These are phyloP conservation scores for Mortierella sp. DNA, from an alignment of 371 early-diverging fungal species.

Conservation along the genomic window DNA sequence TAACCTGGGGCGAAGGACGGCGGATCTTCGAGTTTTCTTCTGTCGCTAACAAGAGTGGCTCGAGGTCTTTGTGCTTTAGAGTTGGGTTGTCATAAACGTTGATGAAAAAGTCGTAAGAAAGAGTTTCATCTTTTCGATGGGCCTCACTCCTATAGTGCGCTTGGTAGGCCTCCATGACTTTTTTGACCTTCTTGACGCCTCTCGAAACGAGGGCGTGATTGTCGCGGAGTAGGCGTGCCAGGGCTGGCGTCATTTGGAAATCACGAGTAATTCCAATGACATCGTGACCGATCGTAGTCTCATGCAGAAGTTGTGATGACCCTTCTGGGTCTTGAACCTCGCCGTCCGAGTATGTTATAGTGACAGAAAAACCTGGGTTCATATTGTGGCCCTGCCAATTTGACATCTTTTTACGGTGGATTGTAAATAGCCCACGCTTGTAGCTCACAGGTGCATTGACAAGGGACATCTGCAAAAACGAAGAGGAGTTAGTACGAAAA, in stretches of 20 bases:
- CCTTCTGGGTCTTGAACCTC: conserved; percentile 46
- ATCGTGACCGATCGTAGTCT: conserved; percentile 54
- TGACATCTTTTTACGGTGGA: conserved; percentile 59
- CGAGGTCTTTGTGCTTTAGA: conserved; percentile 59
- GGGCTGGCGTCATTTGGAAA: conserved; percentile 60
- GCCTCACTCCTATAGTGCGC: conserved; percentile 60
- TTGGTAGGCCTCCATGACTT: conserved; percentile 58
- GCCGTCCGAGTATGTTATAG: conserved; percentile 54
- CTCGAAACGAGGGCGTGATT: conserved; percentile 60
- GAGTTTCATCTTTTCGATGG: conserved; percentile 61
- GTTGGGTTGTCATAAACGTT: conserved; percentile 64
- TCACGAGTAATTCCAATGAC: conserved; percentile 60
- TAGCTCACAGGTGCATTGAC: conserved; percentile 62
- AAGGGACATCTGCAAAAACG: conserved; percentile 31
- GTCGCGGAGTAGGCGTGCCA: conserved; percentile 62
- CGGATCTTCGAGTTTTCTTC: conserved; percentile 64
- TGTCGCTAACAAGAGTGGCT: conserved; percentile 58
- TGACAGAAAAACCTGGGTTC: conserved; percentile 64
- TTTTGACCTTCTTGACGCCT: conserved; percentile 52
- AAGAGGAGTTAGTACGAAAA: neutral
- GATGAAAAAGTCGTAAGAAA: conserved; percentile 66
- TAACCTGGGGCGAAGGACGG: conserved; percentile 56
- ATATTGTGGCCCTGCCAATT: conserved; percentile 61
- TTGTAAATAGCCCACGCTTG: conserved; percentile 58
- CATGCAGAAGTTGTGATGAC: conserved; percentile 46